Evolutionary conservation across 1,284 basidiomycete genomes (phyloP), one percentile per base, ranked within the genome.

Genomic region (Rhizoctonia solani): DNA sequence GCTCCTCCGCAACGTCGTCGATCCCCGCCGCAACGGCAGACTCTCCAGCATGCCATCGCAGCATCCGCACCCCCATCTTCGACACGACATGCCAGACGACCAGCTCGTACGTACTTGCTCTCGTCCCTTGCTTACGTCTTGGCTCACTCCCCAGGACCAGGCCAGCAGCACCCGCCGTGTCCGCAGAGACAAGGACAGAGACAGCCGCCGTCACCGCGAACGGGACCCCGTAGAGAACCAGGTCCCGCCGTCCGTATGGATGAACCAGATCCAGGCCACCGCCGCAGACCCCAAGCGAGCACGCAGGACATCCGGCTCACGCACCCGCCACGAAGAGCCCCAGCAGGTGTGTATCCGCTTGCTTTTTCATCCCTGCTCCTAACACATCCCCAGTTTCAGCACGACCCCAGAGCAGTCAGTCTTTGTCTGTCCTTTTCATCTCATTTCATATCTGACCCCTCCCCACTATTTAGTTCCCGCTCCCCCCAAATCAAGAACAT

Each of bases 331-430:
- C 39, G 59, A 61, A n/a, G 49, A 30, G 19, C 46, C 58, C 25
- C 25, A 44, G 3, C 42, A 46, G 49, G 59, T 65, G 21, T n/a
- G 59, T 27, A 4, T 25, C 16, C 53, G n/a, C n/a, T n/a, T n/a
- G n/a, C n/a, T n/a, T n/a, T n/a, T n/a, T n/a, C n/a, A n/a, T n/a
- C n/a, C n/a, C n/a, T n/a, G n/a, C n/a, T n/a, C n/a, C n/a, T n/a
- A n/a, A n/a, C n/a, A n/a, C 34, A 30, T 30, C 21, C 34, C 14
- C 27, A 61, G 59, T 4, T 49, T 39, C 59, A 65, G 37, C 59
- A 49, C 19, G 58, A 61, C 30, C 58, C 58, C 47, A 49, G 58
- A 61, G 41, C 59, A 44, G 59, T 65, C 59, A 52, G 59, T 65
- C 47, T 53, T 53, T 61, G 29, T 49, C 49, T 59, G 29, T 59